Percentiles rank a stretch among this genome's conserved stretches.
Evolutionary conservation across 371 early-diverging fungal genomes (phyloP).

Genomic region (Apophysomyces sp.): DNA sequence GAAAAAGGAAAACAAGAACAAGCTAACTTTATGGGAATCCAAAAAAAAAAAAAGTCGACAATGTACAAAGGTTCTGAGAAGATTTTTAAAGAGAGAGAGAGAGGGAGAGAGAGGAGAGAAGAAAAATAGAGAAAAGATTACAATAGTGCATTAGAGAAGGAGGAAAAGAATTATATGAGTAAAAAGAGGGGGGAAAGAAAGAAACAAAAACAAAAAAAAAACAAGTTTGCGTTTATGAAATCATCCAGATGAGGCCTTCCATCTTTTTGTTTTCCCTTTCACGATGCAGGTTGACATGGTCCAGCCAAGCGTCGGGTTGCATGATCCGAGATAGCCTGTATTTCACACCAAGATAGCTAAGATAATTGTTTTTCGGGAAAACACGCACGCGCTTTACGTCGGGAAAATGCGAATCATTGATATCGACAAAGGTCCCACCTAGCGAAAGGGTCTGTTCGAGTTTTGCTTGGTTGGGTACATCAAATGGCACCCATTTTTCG

Average conservation of each 20-base stretch:
- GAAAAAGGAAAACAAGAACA: background rate
- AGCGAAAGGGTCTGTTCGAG: constrained; percentile 32
- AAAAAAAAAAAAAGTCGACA: background rate
- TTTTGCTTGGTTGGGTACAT: constrained; percentile 27
- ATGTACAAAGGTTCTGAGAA: background rate
- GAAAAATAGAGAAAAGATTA: background rate
- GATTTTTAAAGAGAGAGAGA: no score
- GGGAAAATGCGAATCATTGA: constrained; percentile 36
- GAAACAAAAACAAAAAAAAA: no score
- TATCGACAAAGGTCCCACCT: constrained; percentile 42
- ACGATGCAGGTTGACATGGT: constrained; percentile 12
- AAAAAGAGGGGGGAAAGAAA: background rate
- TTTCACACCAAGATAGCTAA: constrained; percentile 39
- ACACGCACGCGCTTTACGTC: constrained; percentile 33
- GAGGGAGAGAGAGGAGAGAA: background rate
- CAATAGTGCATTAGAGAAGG: background rate
- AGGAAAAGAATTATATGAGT: background rate
- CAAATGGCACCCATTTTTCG: constrained; percentile 40
- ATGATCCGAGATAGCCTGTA: constrained; percentile 35
- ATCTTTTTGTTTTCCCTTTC: background rate
- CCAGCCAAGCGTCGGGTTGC: constrained; percentile 38
- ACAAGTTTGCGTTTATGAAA: background rate
- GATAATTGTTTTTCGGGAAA: constrained; percentile 31
- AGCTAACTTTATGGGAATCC: background rate
- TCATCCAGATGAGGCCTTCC: background rate